These are phyloP conservation scores for Exophiala calicioides DNA, from an alignment of 2,329 filamentous ascomycete genomes.

Conservation along the genomic window DNA sequence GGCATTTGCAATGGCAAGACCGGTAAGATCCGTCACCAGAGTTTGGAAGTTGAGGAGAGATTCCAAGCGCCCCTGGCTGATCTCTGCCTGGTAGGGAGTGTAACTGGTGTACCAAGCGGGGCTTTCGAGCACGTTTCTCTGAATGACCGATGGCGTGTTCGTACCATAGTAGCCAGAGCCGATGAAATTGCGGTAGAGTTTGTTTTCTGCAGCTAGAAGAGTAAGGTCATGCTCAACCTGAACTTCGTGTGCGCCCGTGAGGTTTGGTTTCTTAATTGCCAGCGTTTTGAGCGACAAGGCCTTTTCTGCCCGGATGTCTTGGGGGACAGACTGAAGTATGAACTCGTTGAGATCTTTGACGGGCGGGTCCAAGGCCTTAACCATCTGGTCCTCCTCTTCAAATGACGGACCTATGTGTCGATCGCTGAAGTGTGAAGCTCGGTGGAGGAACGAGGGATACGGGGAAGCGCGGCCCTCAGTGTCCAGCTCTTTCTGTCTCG, in stretches of 20 bases:
- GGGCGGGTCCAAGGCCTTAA: conserved; percentile 74
- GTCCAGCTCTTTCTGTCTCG: not conserved
- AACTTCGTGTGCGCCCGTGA: conserved; percentile 41
- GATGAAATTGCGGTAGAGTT: conserved; percentile 66
- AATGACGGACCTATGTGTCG: conserved; percentile 94
- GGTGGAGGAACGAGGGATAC: conserved; percentile 8
- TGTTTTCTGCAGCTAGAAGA: conserved; percentile 57
- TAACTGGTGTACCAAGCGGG: conserved; percentile 98
- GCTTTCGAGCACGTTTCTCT: conserved; percentile 88
- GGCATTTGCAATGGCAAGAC: conserved; percentile 83
- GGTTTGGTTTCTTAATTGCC: conserved; percentile 42
- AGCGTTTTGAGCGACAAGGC: conserved; percentile 43
- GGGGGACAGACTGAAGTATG: conserved; percentile 77
- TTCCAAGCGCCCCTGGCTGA: conserved; percentile 91
- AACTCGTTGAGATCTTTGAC: conserved; percentile 76
- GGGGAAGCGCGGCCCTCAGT: not conserved
- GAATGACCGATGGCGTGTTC: conserved; percentile 84
- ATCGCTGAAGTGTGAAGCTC: conserved; percentile 40
- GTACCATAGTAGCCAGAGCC: conserved; percentile 87
- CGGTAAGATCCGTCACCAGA: conserved; percentile 83
- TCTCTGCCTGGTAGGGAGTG: conserved; percentile 95
- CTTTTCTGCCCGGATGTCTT: conserved; percentile 71
- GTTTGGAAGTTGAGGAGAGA: conserved; percentile 96
- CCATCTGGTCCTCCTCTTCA: conserved; percentile 87
- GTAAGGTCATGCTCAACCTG: conserved; percentile 48